Percentiles rank a stretch among this genome's conserved stretches.
phyloP scores from a whole-genome alignment of 352 stramenopile species.

The Phytophthora sp. region DNA sequence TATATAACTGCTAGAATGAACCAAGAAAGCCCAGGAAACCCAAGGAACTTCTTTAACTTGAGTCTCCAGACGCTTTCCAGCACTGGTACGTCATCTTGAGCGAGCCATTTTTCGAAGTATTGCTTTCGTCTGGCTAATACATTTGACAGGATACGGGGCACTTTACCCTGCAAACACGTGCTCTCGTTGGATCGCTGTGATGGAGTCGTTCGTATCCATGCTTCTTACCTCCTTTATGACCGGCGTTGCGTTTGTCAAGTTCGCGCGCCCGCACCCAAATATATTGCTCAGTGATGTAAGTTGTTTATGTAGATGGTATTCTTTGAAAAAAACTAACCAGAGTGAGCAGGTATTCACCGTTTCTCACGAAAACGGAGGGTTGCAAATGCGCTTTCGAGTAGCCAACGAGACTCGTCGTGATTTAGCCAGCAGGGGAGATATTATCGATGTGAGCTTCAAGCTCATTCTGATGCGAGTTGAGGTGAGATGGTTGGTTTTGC shows the following conservation, averaged over 20 bases:
- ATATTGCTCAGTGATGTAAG: slow-evolving; percentile 58
- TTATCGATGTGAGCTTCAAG: slow-evolving; percentile 65
- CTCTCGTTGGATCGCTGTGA: slow-evolving; percentile 54
- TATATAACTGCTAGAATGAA: not conserved
- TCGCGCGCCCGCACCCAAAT: slow-evolving; percentile 51
- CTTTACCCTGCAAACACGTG: slow-evolving; percentile 55
- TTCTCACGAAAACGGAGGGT: slow-evolving; percentile 22
- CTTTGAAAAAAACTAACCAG: slow-evolving; percentile 4
- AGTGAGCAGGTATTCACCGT: slow-evolving; percentile 48
- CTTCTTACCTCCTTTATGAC: slow-evolving; percentile 66
- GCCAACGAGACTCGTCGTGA: slow-evolving; percentile 59
- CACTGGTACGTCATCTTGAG: slow-evolving; percentile 49
- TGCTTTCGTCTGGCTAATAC: too few species aligned
- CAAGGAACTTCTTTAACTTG: slow-evolving; percentile 65
- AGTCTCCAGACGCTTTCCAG: slow-evolving; percentile 68
- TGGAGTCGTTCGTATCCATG: slow-evolving; percentile 65
- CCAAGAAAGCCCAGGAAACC: slow-evolving; percentile 9
- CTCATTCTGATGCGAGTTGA: slow-evolving; percentile 71
- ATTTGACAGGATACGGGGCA: slow-evolving; percentile 45
- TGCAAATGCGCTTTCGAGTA: slow-evolving; percentile 66
- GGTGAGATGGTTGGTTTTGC: too few species aligned
- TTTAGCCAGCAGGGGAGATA: slow-evolving; percentile 48
- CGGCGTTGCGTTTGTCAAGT: slow-evolving; percentile 69
- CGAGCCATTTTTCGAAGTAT: too few species aligned
- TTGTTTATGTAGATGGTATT: too few species aligned